Conservation (phyloP, 129 eudicot species). For the Deinandra increscens region DNA sequence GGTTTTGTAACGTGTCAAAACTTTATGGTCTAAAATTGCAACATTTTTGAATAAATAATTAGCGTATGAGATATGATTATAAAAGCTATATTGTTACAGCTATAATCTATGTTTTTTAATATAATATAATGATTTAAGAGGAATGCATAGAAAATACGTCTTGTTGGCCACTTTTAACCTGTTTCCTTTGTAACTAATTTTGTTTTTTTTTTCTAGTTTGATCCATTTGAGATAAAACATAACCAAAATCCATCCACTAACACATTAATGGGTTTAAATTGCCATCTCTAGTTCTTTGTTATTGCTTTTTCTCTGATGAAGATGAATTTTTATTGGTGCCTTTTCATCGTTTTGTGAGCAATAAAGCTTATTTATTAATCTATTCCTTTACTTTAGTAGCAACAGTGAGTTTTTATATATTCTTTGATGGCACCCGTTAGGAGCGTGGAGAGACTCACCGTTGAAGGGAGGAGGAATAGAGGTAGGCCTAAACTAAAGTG, state of each 20-base stretch:
- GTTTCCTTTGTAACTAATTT: not conserved
- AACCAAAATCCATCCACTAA: not conserved
- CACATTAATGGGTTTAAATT: not conserved
- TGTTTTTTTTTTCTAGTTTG: not conserved
- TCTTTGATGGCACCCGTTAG: no score
- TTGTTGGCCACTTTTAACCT: not conserved
- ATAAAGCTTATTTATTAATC: not conserved
- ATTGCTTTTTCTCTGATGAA: not conserved
- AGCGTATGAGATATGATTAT: not conserved
- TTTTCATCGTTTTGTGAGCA: not conserved
- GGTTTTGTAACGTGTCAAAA: not conserved
- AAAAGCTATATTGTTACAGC: not conserved
- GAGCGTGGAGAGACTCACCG: no score
- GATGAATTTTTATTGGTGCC: slow-evolving; percentile 5
- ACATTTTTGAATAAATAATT: not conserved
- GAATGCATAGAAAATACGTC: not conserved
- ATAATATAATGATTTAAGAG: not conserved
- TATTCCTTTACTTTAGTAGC: not conserved
- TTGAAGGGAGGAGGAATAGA: no score
- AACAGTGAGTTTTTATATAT: not conserved
- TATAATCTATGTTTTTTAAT: not conserved
- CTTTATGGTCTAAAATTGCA: not conserved
- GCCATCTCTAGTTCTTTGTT: not conserved
- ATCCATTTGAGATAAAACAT: not conserved
- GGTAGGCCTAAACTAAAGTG: no score